A percentile compares a stretch with the other conserved stretches of the same genome.
Conservation (phyloP, 1,284 basidiomycete genomes). For the Entoloma clypeatum region DNA sequence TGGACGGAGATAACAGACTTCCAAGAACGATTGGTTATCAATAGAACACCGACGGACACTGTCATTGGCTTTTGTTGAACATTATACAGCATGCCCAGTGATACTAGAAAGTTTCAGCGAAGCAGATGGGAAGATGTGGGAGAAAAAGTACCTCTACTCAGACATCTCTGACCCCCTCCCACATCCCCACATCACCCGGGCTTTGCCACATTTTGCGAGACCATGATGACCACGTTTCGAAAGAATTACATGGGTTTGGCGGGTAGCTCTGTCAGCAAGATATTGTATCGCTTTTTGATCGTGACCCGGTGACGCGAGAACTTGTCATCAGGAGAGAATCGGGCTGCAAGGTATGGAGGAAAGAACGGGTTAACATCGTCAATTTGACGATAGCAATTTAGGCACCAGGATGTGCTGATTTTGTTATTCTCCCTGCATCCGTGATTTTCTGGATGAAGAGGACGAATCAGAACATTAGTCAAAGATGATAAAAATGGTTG, state of each 20-base stretch:
- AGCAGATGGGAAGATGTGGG: too few species aligned
- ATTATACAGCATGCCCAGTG: too few species aligned
- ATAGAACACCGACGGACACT: too few species aligned
- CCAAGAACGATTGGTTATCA: too few species aligned
- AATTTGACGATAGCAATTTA: conserved; percentile 1
- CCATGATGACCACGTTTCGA: background rate
- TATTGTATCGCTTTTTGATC: conserved; percentile 86
- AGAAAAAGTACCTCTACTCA: too few species aligned
- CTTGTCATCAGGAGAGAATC: conserved; percentile 97
- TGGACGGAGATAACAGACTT: too few species aligned
- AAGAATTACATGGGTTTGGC: conserved; percentile 71
- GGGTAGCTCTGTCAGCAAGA: conserved; percentile 88
- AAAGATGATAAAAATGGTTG: background rate
- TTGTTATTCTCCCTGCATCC: conserved; percentile 76
- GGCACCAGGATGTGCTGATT: conserved; percentile 90
- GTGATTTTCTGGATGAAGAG: conserved; percentile 69
- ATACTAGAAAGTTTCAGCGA: too few species aligned
- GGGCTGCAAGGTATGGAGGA: conserved; percentile 51
- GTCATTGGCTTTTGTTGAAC: too few species aligned
- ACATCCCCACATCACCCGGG: too few species aligned
- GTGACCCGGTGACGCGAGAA: conserved; percentile 94
- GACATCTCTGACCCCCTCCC: too few species aligned
- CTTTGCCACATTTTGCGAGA: background rate
- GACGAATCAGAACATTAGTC: conserved; percentile 3
- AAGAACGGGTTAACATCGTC: conserved; percentile 5